Evolutionary conservation across 306 rosid species (phyloP).

Genomic region (Castanea sativa): DNA sequence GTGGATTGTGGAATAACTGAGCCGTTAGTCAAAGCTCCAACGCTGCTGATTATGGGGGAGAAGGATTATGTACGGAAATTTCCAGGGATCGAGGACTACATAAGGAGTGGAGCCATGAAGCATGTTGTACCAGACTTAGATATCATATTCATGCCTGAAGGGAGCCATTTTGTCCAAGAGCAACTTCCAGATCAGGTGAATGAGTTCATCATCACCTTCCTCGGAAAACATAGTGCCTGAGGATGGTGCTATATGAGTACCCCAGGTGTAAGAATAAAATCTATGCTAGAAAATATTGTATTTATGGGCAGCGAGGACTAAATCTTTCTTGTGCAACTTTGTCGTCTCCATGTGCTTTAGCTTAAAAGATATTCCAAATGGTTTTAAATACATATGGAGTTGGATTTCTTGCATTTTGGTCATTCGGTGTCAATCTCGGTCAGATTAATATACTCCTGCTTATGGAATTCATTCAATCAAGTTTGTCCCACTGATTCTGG

Average conservation of each 20-base stretch:
- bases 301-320: background rate
- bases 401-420: background rate
- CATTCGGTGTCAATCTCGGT: background rate
- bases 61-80: slow-evolving; percentile 46
- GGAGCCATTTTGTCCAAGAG: slow-evolving; percentile 57
- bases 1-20: slow-evolving; percentile 45
- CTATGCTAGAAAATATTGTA: background rate
- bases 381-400: background rate
- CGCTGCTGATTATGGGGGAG: slow-evolving; percentile 51
- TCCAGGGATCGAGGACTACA: slow-evolving; percentile 53
- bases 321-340: background rate
- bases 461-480: no score
- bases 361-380: background rate
- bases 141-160: slow-evolving; percentile 39
- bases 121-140: slow-evolving; percentile 52
- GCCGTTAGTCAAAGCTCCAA: slow-evolving; percentile 44
- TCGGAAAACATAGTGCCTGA: slow-evolving; percentile 42
- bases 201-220: slow-evolving; percentile 48
- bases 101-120: slow-evolving; percentile 42
- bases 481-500: no score
- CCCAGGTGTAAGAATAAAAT: background rate
- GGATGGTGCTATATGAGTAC: background rate
- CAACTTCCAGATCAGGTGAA: slow-evolving; percentile 55
- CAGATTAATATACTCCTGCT: no score
- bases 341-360: background rate